Evolutionary conservation across 208 protist species (phyloP), one percentile per base, ranked within the genome.

Genomic region (Trypanosoma cruzi): DNA sequence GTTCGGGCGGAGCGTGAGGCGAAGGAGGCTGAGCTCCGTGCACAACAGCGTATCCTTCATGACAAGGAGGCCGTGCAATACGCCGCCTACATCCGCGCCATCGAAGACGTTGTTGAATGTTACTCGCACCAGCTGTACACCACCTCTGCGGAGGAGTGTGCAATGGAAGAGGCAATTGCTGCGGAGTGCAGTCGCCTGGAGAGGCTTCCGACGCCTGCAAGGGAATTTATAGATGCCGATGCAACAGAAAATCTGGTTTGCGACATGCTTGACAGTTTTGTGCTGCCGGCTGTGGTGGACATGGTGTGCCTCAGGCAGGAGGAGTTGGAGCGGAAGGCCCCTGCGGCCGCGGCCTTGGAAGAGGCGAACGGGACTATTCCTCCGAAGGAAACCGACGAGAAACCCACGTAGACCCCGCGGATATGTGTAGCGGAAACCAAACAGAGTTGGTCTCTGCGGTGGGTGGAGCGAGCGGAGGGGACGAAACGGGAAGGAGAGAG

Each of bases 31-130:
- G 73, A 78, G 32, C 81, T 88, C 11, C 84, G 93, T 31, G 81
- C 82, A 26, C 70, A 77, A 57, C 84, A 91, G 71, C 79, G 89
- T 16, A 79, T 81, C 57, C 67, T 80, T 50, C 85, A 92, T 29
- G 88, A 95, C 46, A 79, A 85, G 49, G 78, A 88, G 67, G 91
- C 90, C 62, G 73, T 92, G 20, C 79, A 88, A 59, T 93, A 90
- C 50, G 77, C 79, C 37, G 80, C 84, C 13, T 86, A 85, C 57
- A 74, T 86, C 32, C 70, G 79, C 20, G 80, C 76, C 62, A 91
- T 88, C 34, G 77, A 88, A 56, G 78, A 81, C 37, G 88, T 89
- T 29, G 64, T 88, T 29, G 73, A 80, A 32, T 86, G 79, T 73
- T 96, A 91, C 77, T 55, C 93, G 8, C 80, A 92, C 36, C 79